Evolutionary conservation across 2,329 filamentous ascomycete genomes (phyloP).

Genomic region (Ophiobolus disseminans): DNA sequence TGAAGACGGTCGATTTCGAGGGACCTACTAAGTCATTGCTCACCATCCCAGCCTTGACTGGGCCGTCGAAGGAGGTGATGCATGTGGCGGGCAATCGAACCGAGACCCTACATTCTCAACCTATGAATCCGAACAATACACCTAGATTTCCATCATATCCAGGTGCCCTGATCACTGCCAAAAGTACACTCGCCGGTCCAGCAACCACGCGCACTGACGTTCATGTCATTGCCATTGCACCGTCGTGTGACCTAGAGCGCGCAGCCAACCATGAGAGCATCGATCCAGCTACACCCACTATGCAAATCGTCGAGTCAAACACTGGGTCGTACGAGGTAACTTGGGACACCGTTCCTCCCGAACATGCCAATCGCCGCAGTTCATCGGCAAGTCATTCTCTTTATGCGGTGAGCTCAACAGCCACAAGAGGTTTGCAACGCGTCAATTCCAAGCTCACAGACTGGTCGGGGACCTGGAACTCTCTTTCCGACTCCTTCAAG

Average conservation of each 20-base stretch:
- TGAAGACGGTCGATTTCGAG: constrained; percentile 44
- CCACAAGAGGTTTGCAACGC: constrained; percentile 31
- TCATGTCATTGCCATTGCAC: constrained; percentile 41
- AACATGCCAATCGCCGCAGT: constrained; percentile 21
- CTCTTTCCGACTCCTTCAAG: constrained; percentile 22
- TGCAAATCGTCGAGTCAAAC: constrained; percentile 41
- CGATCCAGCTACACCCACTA: constrained; percentile 40
- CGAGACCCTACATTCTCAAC: neutral
- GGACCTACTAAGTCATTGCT: constrained; percentile 8
- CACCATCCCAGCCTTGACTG: constrained; percentile 6
- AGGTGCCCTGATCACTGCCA: constrained; percentile 15
- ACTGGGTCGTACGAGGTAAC: constrained; percentile 38
- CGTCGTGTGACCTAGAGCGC: constrained; percentile 14
- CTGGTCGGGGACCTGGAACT: constrained; percentile 35
- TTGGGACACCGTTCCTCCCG: constrained; percentile 37
- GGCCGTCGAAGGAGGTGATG: constrained; percentile 2
- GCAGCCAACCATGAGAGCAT: constrained; percentile 3
- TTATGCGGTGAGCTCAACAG: constrained; percentile 14
- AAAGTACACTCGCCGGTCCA: constrained; percentile 33
- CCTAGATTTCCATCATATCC: constrained; percentile 11
- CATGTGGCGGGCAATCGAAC: neutral
- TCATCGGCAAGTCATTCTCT: constrained; percentile 31
- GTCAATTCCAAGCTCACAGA: constrained; percentile 42
- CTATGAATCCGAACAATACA: neutral
- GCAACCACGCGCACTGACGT: constrained; percentile 45